Base-by-base conservation (phyloP, 306 rosid species). In the Argentina anserina region DNA sequence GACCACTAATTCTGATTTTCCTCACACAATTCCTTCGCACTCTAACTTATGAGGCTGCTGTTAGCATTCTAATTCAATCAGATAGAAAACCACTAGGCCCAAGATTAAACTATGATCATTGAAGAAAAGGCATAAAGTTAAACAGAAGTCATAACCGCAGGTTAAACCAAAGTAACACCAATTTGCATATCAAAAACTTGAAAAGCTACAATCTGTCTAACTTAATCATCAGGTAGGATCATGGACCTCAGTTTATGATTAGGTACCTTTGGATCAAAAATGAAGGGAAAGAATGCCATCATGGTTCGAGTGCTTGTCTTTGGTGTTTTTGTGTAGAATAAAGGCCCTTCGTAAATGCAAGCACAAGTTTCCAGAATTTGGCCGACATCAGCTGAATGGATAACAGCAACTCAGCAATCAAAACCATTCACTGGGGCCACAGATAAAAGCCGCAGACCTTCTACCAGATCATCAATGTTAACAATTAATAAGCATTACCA, bases 291-390 rank as follows among this genome's bases (percentile, higher is more conserved):
- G 66, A 72, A 79, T 76, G 69, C 68, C 61, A 64, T 62, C 0
- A 29, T 26, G 83, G 46, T 49, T 83, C 61, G 78, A 66, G 59
- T 4, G 20, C 71, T 75, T 37, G 50, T 25, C 69, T 49, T 79
- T 68, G 36, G 42, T 58, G 18, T 12, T 29, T 20, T 0, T 18
- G 73, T 10, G 34, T 71, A 25, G 46, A 21, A 37, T 74, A 52
- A 73, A 45, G 73, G 6, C 65, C 71, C 76, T 79, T 47, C 74
- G 40, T 80, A 45, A 61, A 74, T 82, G 81, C 79, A 78, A 59
- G 74, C 67, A 49, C 45, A 74, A 42, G 70, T 12, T 78, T 64
- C 83, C 46, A 62, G 40, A 43, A 40, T 72, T 72, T 25, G 15
- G 21, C 23, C 7, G 55, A 58, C 41, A 39, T 17, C 65, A 50